Conservation (phyloP, 306 rosid species). For the Cyclanthera cordifolia region DNA sequence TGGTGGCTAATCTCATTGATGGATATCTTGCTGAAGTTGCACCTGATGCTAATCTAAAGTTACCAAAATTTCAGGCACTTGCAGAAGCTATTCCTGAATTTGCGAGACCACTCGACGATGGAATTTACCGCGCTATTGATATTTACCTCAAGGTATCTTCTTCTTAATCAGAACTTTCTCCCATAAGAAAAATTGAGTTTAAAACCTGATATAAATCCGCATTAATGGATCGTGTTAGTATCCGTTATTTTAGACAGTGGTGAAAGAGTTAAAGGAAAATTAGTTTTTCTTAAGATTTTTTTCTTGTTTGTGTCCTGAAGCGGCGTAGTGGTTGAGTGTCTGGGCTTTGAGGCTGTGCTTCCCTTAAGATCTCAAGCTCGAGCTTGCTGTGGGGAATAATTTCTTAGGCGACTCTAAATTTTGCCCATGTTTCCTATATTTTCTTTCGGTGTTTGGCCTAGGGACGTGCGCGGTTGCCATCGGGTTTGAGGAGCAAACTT, state of each 20-base stretch:
- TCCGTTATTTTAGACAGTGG: no score
- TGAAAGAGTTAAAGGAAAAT: not conserved
- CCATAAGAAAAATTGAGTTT: not conserved
- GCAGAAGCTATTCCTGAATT: conserved; percentile 67
- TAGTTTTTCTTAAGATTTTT: not conserved
- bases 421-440: no score
- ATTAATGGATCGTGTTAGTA: no score
- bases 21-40: conserved; percentile 81
- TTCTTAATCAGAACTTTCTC: not conserved
- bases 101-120: conserved; percentile 70
- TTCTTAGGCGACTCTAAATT: no score
- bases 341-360: no score
- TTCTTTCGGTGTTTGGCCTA: no score
- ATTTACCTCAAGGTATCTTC: conserved; percentile 68
- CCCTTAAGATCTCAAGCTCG: no score
- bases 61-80: conserved; percentile 56
- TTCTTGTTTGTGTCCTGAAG: not conserved
- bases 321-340: no score
- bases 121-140: conserved; percentile 76
- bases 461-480: no score
- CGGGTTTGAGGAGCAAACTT: no score
- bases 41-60: conserved; percentile 69
- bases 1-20: conserved; percentile 73
- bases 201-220: not conserved
- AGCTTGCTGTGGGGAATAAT: no score